Percentiles rank a stretch among this genome's conserved stretches.
Conservation (phyloP, 2,329 filamentous ascomycete genomes). For the Pseudocercospora fijiensis region DNA sequence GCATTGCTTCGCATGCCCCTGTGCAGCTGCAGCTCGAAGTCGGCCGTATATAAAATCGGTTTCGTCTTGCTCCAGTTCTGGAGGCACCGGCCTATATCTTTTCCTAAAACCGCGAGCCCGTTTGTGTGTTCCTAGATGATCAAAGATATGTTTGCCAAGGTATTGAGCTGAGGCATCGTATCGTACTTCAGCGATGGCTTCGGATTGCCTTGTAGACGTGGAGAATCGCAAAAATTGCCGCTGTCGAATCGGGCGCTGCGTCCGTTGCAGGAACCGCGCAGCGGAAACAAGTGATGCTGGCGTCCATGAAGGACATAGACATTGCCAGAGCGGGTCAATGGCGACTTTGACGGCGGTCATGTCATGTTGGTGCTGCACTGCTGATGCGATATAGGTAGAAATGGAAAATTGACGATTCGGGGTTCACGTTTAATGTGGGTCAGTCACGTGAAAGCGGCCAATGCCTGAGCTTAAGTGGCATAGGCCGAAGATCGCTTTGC, state of each 20-base stretch:
- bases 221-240: slow-evolving; percentile 23
- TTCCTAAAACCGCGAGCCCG: background rate
- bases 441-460: background rate
- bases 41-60: slow-evolving; percentile 49
- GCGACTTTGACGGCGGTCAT: slow-evolving; percentile 41
- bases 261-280: slow-evolving; percentile 15
- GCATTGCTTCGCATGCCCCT: slow-evolving; percentile 43
- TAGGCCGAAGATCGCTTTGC: background rate
- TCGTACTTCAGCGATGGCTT: background rate
- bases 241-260: slow-evolving; percentile 18
- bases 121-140: background rate
- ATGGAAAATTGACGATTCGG: background rate
- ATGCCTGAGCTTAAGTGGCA: background rate
- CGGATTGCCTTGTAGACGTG: slow-evolving; percentile 3
- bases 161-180: slow-evolving; percentile 15
- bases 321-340: slow-evolving; percentile 63
- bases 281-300: background rate
- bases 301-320: slow-evolving; percentile 56
- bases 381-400: background rate
- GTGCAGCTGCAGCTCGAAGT: slow-evolving; percentile 45
- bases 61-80: slow-evolving; percentile 16
- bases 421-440: background rate
- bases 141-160: background rate
- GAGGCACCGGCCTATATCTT: background rate
- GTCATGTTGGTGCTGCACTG: slow-evolving; percentile 19